Evolutionary conservation across 306 rosid species (phyloP).

Genomic region (Mimosa pudica): DNA sequence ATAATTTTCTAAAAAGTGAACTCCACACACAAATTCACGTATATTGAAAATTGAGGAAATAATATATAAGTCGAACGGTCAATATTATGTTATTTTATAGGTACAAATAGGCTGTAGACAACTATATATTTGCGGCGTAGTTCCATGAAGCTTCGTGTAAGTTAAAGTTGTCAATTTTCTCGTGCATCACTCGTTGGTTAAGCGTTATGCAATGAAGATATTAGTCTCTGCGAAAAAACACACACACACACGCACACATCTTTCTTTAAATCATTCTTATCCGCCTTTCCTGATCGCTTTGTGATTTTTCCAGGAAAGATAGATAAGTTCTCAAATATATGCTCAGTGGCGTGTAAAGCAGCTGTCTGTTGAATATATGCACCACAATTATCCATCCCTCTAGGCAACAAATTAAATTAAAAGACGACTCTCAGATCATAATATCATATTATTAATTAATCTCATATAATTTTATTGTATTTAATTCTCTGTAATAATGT

Average conservation of each 20-base stretch:
- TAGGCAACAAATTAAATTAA: neutral
- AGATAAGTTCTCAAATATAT: neutral
- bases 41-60: neutral
- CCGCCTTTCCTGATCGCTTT: neutral
- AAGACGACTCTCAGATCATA: neutral
- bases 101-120: neutral
- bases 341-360: neutral
- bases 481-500: no score
- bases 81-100: neutral
- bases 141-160: slow-evolving; percentile 10
- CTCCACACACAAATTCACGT: no score
- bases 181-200: neutral
- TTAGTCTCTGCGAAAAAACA: neutral
- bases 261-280: neutral
- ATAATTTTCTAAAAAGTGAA: no score
- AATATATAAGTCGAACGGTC: neutral
- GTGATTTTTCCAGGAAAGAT: slow-evolving; percentile 7
- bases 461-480: no score
- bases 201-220: neutral
- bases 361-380: neutral
- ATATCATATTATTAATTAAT: no score
- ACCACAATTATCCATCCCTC: neutral
- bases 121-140: neutral
- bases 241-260: no score
- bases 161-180: neutral